A percentile compares a stretch with the other conserved stretches of the same genome.
Evolutionary conservation across 345 rosid genomes (phyloP).

Genomic region (Salix caprea): DNA sequence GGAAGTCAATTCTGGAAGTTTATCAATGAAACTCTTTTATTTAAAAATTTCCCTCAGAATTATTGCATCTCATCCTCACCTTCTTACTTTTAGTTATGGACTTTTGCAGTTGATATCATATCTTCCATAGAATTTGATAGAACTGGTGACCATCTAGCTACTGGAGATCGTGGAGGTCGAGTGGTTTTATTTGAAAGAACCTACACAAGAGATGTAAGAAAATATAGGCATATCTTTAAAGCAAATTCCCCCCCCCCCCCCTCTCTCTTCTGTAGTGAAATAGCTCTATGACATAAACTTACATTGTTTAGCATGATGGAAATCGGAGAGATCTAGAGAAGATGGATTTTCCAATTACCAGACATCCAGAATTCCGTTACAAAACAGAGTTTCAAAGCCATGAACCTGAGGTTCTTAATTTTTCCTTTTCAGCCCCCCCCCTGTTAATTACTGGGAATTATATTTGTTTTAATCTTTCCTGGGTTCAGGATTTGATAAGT

Average conservation of each 20-base stretch:
- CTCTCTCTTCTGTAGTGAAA: conserved; percentile 4
- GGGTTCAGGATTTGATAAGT: background rate
- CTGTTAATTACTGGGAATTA: background rate
- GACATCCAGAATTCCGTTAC: conserved; percentile 82
- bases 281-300: conserved; percentile 14
- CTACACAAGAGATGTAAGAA: conserved; percentile 61
- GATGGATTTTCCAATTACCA: conserved; percentile 44
- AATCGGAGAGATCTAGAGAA: conserved; percentile 63
- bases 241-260: background rate
- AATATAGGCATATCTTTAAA: background rate
- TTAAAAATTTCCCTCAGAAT: background rate
- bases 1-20: background rate
- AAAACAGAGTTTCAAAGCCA: conserved; percentile 96
- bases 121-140: conserved; percentile 86
- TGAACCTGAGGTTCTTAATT: conserved; percentile 71
- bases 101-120: conserved; percentile 76
- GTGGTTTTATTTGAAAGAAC: conserved; percentile 93
- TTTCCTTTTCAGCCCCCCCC: background rate
- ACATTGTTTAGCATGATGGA: conserved; percentile 52
- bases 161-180: conserved; percentile 96
- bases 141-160: conserved; percentile 78
- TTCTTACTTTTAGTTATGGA: conserved; percentile 1
- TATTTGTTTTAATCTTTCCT: background rate
- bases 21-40: background rate
- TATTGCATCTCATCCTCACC: background rate